Percentiles rank a stretch among this genome's conserved stretches.
phyloP scores from a whole-genome alignment of 2,329 filamentous ascomycete species.

The Myriosclerotinia duriaeana region DNA sequence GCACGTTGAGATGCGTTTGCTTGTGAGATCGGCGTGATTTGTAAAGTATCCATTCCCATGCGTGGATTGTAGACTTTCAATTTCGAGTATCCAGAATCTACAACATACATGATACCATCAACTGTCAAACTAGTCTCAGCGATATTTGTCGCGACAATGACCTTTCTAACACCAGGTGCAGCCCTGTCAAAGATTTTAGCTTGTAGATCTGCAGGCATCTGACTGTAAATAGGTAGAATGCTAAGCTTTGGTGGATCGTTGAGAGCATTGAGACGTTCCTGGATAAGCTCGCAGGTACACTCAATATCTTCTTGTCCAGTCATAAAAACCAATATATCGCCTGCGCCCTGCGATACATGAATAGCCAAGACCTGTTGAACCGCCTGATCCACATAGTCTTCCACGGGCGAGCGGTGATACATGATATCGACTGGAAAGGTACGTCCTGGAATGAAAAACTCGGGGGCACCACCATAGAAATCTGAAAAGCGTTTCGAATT shows the following conservation, averaged over 20 bases:
- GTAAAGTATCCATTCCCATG: constrained; percentile 98
- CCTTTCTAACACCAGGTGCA: constrained; percentile 86
- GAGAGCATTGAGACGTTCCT: constrained; percentile 80
- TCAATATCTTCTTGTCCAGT: constrained; percentile 99
- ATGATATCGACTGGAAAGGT: constrained; percentile 98
- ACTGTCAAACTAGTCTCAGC: constrained; percentile 97
- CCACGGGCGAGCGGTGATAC: constrained; percentile 90
- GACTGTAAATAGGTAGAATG: constrained; percentile 96
- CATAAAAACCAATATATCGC: constrained; percentile 98
- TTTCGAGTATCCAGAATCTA: constrained; percentile 94
- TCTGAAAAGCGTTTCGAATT: constrained; percentile 94
- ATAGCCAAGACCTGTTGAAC: constrained; percentile 95
- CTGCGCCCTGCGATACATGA: constrained; percentile 88
- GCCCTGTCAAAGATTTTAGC: constrained; percentile 97
- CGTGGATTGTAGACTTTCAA: constrained; percentile 98
- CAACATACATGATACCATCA: constrained; percentile 98
- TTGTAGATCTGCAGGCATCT: constrained; percentile 97
- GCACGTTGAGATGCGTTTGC: constrained; percentile 93
- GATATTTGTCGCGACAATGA: constrained; percentile 98
- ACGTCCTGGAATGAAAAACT: constrained; percentile 92
- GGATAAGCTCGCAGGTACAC: constrained; percentile 88
- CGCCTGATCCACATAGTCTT: constrained; percentile 96
- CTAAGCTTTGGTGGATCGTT: constrained; percentile 94
- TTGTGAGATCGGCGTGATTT: constrained; percentile 96
- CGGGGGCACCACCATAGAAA: constrained; percentile 93